phyloP scores from a whole-genome alignment of 1,284 basidiomycete species.

The Golubevia pallescens region DNA sequence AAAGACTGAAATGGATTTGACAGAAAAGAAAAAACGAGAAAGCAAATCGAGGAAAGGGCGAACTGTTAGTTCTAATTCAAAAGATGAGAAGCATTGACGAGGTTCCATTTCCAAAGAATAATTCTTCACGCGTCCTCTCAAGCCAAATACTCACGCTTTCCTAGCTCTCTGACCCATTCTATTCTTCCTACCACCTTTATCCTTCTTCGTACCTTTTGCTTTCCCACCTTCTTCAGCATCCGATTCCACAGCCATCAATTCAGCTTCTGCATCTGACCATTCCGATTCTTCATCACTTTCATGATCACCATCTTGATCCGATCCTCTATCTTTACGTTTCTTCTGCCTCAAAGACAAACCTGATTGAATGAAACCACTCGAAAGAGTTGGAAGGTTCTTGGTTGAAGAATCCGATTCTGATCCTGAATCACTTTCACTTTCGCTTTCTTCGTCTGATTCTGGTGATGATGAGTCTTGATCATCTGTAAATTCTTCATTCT shows the following conservation, averaged over 20 bases:
- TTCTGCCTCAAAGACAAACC: constrained; percentile 8
- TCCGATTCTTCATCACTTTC: constrained; percentile 30
- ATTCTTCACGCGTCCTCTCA: no score
- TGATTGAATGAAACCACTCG: constrained; percentile 28
- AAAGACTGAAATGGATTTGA: constrained; percentile 14
- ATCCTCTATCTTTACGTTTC: neutral
- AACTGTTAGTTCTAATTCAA: neutral
- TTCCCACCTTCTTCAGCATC: constrained; percentile 21
- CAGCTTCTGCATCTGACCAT: constrained; percentile 40
- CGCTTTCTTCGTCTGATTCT: neutral
- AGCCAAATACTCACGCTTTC: constrained; percentile 41
- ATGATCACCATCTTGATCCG: constrained; percentile 4
- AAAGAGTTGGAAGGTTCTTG: constrained; percentile 32
- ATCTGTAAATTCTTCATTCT: neutral
- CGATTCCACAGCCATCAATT: constrained; percentile 35
- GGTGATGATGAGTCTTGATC: no score
- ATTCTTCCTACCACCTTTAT: constrained; percentile 25
- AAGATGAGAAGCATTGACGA: no score
- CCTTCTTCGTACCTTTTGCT: constrained; percentile 9
- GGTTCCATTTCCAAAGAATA: no score
- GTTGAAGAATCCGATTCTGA: constrained; percentile 19
- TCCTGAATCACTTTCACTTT: constrained; percentile 8
- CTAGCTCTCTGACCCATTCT: constrained; percentile 47
- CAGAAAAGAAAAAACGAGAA: neutral
- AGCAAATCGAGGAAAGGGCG: no score